Conservation (phyloP, 2,329 filamentous ascomycete species). For the Alternaria consortialis region DNA sequence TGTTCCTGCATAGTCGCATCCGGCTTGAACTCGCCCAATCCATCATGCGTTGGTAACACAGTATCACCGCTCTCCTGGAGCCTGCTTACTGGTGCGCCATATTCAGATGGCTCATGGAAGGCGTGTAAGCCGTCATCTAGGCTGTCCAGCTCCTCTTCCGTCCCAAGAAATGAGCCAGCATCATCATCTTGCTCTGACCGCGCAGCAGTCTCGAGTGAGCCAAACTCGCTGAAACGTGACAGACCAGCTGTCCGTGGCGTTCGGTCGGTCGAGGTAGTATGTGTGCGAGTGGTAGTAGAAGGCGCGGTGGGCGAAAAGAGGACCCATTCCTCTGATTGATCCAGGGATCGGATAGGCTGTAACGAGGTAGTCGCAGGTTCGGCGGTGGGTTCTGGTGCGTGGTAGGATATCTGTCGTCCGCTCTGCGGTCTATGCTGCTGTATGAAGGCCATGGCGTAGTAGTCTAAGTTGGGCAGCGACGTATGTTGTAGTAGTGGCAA, state of each 20-base stretch:
- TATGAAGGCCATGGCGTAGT: constrained; percentile 48
- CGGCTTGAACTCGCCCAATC: constrained; percentile 82
- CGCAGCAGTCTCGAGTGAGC: constrained; percentile 75
- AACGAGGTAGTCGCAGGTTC: constrained; percentile 45
- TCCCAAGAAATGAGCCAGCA: constrained; percentile 54
- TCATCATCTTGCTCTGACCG: constrained; percentile 61
- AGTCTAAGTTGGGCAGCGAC: constrained; percentile 15
- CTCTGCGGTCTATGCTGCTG: constrained; percentile 51
- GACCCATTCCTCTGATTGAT: constrained; percentile 92
- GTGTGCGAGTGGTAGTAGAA: constrained; percentile 75
- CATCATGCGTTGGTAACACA: constrained; percentile 90
- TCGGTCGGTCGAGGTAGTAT: constrained; percentile 70
- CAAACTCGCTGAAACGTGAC: constrained; percentile 81
- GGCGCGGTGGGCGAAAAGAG: constrained; percentile 75
- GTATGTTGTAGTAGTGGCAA: constrained; percentile 22
- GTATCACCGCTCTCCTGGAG: constrained; percentile 68
- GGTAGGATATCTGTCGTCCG: constrained; percentile 47
- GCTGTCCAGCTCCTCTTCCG: constrained; percentile 80
- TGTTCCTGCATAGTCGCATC: constrained; percentile 78
- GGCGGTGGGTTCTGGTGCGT: constrained; percentile 35
- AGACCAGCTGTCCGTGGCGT: constrained; percentile 73
- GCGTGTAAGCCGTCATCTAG: constrained; percentile 91
- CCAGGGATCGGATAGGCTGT: constrained; percentile 59
- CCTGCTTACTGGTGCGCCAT: constrained; percentile 54
- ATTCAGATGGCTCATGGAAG: constrained; percentile 72